phyloP scores from a whole-genome alignment of 2,329 filamentous ascomycete genomes.

The Aspergillus luchuensis region DNA sequence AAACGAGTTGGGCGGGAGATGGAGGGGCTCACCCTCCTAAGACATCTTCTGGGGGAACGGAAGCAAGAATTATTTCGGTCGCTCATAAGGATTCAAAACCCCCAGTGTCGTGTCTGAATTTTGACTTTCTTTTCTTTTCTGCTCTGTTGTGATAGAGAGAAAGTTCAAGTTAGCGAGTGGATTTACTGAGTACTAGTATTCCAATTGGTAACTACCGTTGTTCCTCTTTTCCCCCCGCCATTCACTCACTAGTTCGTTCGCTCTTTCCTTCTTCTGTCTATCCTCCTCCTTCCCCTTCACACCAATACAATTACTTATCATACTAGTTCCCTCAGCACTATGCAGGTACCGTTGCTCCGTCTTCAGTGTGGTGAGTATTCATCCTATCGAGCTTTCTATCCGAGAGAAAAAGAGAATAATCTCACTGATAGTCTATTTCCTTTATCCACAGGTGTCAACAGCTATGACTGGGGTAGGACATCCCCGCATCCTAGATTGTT shows the following conservation, averaged over 20 bases:
- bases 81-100: no score
- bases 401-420: neutral
- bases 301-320: no score
- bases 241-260: neutral
- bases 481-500: neutral
- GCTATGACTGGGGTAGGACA: constrained; percentile 86
- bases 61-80: neutral
- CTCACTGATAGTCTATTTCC: neutral
- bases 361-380: constrained; percentile 60
- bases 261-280: neutral
- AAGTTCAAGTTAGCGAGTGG: neutral
- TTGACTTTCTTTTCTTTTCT: neutral
- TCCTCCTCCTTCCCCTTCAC: neutral
- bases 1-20: neutral
- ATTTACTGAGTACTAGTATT: neutral
- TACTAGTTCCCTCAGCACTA: constrained; percentile 31
- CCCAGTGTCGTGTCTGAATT: neutral
- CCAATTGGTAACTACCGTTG: neutral
- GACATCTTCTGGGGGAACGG: neutral
- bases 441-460: constrained; percentile 73
- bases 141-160: neutral
- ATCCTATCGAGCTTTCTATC: neutral
- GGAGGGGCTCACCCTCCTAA: constrained; percentile 16
- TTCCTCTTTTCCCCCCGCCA: constrained; percentile 1
- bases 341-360: constrained; percentile 81